Conservation (phyloP, 2,329 filamentous ascomycete species). For the Ceratocystis colombiana region DNA sequence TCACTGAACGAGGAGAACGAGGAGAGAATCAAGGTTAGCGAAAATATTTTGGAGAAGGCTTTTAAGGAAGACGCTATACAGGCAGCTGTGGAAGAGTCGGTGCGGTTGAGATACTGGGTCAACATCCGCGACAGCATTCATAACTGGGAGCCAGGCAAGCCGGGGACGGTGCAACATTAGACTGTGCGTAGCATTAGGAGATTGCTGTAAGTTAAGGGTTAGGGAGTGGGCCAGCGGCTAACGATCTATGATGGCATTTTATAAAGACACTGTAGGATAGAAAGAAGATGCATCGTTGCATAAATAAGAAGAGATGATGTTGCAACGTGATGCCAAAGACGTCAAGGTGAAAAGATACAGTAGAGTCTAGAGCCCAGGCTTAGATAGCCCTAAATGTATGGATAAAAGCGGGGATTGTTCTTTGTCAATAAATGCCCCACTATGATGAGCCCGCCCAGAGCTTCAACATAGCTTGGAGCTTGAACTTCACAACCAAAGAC, state of each 20-base stretch:
- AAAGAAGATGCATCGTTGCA: background rate
- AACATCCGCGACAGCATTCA: conserved; percentile 73
- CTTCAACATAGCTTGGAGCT: background rate
- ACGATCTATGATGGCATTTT: background rate
- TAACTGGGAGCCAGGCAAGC: conserved; percentile 73
- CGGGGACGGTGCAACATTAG: conserved; percentile 44
- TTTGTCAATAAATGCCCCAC: background rate
- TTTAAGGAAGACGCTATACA: conserved; percentile 59
- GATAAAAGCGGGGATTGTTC: background rate
- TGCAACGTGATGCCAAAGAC: background rate
- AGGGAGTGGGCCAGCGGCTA: background rate
- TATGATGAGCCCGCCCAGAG: background rate
- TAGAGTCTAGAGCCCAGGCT: background rate
- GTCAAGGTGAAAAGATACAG: background rate
- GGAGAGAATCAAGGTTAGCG: conserved; percentile 52
- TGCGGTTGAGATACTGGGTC: conserved; percentile 78
- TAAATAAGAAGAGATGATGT: background rate
- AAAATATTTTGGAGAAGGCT: conserved; percentile 50
- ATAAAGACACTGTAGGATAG: background rate
- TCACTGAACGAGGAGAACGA: conserved; percentile 57
- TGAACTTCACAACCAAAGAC: background rate
- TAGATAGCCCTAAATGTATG: background rate
- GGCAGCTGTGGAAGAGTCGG: conserved; percentile 58
- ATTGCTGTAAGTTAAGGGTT: background rate
- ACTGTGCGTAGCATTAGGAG: background rate